These are phyloP conservation scores for Friedmanniomyces simplex DNA, from an alignment of 495 filamentous ascomycete genomes.

Conservation along the genomic window DNA sequence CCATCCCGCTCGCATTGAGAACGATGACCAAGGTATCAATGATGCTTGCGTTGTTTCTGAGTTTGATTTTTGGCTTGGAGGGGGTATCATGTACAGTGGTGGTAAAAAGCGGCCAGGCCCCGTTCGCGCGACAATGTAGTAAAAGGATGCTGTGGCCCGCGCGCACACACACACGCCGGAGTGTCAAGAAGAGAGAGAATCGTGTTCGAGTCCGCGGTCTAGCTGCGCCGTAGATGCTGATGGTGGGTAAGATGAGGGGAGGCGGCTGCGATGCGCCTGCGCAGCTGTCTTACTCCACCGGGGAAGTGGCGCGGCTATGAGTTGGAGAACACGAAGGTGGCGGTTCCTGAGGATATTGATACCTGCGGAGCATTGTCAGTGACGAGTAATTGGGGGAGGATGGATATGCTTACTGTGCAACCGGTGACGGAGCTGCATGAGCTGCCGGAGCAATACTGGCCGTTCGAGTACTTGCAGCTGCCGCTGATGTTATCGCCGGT, in stretches of 20 bases:
- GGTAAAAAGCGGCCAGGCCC: background rate
- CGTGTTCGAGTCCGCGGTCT: background rate
- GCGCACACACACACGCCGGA: too few species aligned
- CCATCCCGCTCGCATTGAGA: too few species aligned
- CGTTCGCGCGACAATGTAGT: too few species aligned
- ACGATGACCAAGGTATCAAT: too few species aligned
- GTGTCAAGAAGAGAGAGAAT: background rate
- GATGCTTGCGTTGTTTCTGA: too few species aligned
- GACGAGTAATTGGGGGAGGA: background rate
- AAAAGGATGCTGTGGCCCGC: background rate
- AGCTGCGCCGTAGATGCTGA: background rate
- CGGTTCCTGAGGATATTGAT: conserved; percentile 18
- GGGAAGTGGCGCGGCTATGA: background rate
- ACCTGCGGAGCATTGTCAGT: conserved; percentile 11
- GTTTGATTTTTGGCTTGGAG: too few species aligned
- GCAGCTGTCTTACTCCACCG: background rate
- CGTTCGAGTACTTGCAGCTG: conserved; percentile 60
- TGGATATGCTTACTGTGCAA: conserved; percentile 30
- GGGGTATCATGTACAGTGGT: conserved; percentile 14
- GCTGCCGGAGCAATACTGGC: conserved; percentile 44
- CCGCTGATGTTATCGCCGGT: conserved; percentile 52
- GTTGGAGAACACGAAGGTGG: conserved; percentile 22
- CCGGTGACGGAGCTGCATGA: conserved; percentile 22
- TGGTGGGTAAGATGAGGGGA: too few species aligned
- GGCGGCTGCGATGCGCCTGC: background rate